A percentile compares a stretch with the other conserved stretches of the same genome.
phyloP scores from a whole-genome alignment of 1,284 basidiomycete species.

The Porodaedalea pini region DNA sequence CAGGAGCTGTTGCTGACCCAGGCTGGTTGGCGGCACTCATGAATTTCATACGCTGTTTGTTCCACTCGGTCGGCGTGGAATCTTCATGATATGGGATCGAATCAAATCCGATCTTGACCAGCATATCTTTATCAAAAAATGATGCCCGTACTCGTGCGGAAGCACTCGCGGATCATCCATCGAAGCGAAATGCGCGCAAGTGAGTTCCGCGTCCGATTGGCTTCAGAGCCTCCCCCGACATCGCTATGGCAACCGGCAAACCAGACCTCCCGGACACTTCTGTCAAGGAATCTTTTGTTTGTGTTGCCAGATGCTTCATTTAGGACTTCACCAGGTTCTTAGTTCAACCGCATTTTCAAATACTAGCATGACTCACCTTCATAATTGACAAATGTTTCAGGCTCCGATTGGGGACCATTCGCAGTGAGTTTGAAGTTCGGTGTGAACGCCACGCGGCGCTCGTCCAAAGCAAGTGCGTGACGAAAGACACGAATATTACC shows the following conservation, averaged over 20 bases:
- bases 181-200: conserved; percentile 27
- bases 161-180: conserved; percentile 30
- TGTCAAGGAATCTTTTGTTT: too few species aligned
- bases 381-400: too few species aligned
- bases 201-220: conserved; percentile 21
- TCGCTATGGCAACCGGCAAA: conserved; percentile 17
- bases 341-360: too few species aligned
- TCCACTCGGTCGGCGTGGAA: too few species aligned
- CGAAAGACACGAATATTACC: conserved; percentile 33
- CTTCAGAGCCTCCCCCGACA: conserved; percentile 27
- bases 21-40: too few species aligned
- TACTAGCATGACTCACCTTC: too few species aligned
- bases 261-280: conserved; percentile 10
- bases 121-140: conserved; percentile 22
- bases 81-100: too few species aligned
- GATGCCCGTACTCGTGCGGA: conserved; percentile 26
- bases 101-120: not conserved
- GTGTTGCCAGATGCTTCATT: too few species aligned
- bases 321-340: too few species aligned
- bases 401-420: too few species aligned
- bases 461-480: conserved; percentile 42
- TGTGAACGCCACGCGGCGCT: conserved; percentile 29
- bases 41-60: too few species aligned
- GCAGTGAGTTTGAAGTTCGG: conserved; percentile 13
- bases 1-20: too few species aligned